Evolutionary conservation across 768 basidiomycete genomes (phyloP), one percentile per base, ranked within the genome.

Genomic region (Cystobasidium tubakii): DNA sequence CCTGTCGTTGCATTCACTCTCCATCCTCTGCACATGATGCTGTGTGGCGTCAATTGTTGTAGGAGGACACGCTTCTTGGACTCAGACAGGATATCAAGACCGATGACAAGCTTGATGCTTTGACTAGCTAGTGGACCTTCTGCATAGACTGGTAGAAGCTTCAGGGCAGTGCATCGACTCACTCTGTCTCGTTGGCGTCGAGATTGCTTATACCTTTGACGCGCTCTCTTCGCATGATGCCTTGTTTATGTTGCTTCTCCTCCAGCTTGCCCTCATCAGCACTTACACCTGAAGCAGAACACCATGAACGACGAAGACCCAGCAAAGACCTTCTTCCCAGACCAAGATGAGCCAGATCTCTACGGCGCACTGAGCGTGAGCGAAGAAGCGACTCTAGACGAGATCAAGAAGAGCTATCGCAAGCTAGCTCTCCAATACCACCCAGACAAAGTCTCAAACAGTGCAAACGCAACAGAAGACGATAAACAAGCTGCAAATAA

Each of bases 391-490:
- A 60, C 75, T 7, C 31, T 43, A 3, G 74, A 74, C 17, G 74
- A 72, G 60, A 75, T 75, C 17, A 72, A 72, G 71, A 75, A 75
- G 54, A 69, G 92, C 0, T 98, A 97, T 82, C 87, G 92, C 44
- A 87, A 86, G 75, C 86, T 88, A 36, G 94, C 93, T 3, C 87
- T 98, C 33, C 77, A 85, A 60, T 86, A 86, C 80, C 94, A 98
- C 77, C 95, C 95, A 7, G 95, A 99, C 83, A 97, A 96, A 79
- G 29, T 29, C 44, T 6, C 27, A 21, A 50, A 50, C 46, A 50
- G 46, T 50, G 13, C 72, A 36, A 65, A n/a, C 74, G 25, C 33
- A 7, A 84, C 87, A 31, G 83, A 81, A 62, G 87, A 88, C 34
- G 86, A 86, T 29, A 88, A 87, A 80, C 85, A 86, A 39, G 85